Evolutionary conservation across 2,329 filamentous ascomycete genomes (phyloP).

Genomic region (Seiridium unicorne): DNA sequence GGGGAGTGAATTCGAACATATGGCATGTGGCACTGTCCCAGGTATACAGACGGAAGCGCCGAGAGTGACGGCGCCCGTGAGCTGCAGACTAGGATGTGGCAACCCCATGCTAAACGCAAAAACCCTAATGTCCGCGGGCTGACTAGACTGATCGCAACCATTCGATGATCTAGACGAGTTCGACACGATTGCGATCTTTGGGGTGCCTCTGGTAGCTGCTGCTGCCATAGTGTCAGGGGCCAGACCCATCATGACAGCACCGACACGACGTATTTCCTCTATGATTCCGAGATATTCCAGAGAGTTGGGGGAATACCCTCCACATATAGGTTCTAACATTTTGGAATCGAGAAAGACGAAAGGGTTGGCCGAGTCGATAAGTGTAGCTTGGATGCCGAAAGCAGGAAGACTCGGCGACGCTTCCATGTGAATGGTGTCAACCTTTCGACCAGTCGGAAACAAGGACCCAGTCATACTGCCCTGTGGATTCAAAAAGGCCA

Average conservation of each 20-base stretch:
- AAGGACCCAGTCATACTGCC: conserved; percentile 38
- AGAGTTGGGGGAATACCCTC: conserved; percentile 18
- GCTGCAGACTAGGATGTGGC: conserved; percentile 50
- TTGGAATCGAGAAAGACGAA: conserved; percentile 34
- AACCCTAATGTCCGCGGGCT: conserved; percentile 36
- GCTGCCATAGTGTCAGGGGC: conserved; percentile 34
- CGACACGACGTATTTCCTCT: conserved; percentile 34
- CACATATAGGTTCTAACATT: conserved; percentile 2
- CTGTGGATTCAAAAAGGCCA: conserved; percentile 36
- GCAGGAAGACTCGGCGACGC: not conserved
- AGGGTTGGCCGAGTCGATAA: conserved; percentile 41
- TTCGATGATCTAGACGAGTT: not conserved
- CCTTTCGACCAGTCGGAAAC: conserved; percentile 37
- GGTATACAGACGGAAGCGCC: conserved; percentile 40
- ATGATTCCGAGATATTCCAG: conserved; percentile 31
- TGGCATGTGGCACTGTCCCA: conserved; percentile 32
- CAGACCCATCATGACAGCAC: conserved; percentile 37
- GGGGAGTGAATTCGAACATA: not conserved
- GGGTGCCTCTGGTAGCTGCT: conserved; percentile 11
- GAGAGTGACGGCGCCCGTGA: conserved; percentile 48
- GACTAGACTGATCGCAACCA: not conserved
- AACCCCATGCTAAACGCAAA: conserved; percentile 49
- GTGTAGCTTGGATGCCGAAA: conserved; percentile 27
- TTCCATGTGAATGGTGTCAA: conserved; percentile 25
- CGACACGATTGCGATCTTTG: conserved; percentile 42